Conservation (phyloP, 306 rosid genomes). For the Luffa acutangula region DNA sequence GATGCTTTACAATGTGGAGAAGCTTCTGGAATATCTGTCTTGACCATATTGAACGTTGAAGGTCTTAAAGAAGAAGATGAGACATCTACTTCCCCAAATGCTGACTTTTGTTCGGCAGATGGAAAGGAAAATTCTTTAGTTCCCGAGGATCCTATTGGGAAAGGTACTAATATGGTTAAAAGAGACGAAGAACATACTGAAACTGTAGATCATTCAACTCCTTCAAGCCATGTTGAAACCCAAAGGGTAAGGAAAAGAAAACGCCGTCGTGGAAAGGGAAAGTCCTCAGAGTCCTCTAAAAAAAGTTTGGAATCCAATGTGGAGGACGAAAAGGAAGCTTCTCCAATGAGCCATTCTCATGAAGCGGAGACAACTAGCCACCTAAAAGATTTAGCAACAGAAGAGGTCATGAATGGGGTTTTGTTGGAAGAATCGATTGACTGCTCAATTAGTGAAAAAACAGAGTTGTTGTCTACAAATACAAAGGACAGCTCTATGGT, state of each 20-base stretch:
- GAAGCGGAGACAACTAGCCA: slow-evolving; percentile 2
- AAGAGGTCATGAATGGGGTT: not conserved
- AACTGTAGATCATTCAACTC: not conserved
- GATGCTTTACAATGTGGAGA: not conserved
- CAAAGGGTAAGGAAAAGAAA: not conserved
- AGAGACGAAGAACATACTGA: not conserved
- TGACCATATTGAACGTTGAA: not conserved
- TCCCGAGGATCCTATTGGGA: not conserved
- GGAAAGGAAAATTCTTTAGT: slow-evolving; percentile 1
- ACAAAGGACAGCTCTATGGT: not conserved
- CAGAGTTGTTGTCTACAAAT: not conserved
- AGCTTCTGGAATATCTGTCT: not conserved
- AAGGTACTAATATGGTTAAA: not conserved
- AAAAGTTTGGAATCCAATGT: not conserved
- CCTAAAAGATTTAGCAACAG: not conserved
- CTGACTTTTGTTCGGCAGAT: not conserved
- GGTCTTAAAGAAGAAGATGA: slow-evolving; percentile 2
- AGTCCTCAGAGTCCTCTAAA: not conserved
- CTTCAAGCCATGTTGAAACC: not conserved
- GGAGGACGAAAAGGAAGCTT: not conserved
- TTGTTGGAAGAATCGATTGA: not conserved
- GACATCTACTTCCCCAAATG: slow-evolving; percentile 1
- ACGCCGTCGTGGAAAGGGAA: not conserved
- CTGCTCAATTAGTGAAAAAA: not conserved
- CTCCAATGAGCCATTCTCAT: not conserved